Conservation (phyloP, 805 yeast genomes). For the Yamadazyma sp. region DNA sequence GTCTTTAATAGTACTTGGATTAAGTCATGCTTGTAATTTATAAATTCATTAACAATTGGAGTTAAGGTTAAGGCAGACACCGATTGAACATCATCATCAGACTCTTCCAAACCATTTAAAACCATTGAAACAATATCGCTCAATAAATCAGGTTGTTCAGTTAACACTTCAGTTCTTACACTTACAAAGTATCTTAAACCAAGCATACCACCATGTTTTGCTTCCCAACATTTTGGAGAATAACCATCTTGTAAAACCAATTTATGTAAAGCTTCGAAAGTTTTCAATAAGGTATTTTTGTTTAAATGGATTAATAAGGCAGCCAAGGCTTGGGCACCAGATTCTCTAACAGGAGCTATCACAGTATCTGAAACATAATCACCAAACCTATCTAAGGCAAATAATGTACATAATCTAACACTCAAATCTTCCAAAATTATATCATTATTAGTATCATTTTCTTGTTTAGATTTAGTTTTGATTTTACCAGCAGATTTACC, state of each 20-base stretch:
- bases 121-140: conserved; percentile 81
- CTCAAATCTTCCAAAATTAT: conserved; percentile 83
- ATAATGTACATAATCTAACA: conserved; percentile 77
- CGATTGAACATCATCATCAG: conserved; percentile 95
- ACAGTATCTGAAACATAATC: conserved; percentile 97
- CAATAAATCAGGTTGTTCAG: conserved; percentile 54
- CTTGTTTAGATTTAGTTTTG: conserved; percentile 53
- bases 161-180: conserved; percentile 75
- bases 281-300: conserved; percentile 52
- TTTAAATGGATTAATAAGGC: conserved; percentile 78
- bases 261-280: conserved; percentile 63
- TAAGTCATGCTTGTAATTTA: conserved; percentile 53
- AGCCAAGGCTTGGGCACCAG: conserved; percentile 92
- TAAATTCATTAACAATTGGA: conserved; percentile 87
- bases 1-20: conserved; percentile 55
- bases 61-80: conserved; percentile 91
- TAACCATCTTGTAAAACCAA: conserved; percentile 65
- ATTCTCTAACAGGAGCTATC: conserved; percentile 96
- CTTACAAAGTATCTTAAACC: conserved; percentile 91
- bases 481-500: conserved; percentile 85
- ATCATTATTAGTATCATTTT: conserved; percentile 64
- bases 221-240: conserved; percentile 80
- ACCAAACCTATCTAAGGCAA: conserved; percentile 92
- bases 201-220: conserved; percentile 95
- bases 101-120: conserved; percentile 70